Conservation (phyloP, 495 filamentous ascomycete genomes). For the Aspergillus indologenus region DNA sequence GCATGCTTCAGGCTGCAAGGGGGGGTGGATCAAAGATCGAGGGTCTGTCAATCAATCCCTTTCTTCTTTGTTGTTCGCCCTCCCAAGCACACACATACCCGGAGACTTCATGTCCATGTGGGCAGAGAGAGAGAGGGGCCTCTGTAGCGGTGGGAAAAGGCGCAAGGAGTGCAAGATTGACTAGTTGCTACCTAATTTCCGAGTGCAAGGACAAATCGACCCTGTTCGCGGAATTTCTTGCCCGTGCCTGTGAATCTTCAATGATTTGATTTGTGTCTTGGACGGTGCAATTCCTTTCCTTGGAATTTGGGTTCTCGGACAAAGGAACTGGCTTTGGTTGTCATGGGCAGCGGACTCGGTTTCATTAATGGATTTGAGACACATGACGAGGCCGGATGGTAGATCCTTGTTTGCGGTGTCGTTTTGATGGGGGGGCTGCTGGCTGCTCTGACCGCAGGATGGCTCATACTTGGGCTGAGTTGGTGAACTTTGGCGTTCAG, state of each 20-base stretch:
- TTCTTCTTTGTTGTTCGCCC: not conserved
- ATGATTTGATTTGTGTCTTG: no score
- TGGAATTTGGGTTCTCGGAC: no score
- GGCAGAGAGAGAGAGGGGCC: no score
- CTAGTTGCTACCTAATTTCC: not conserved
- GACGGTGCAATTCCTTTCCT: no score
- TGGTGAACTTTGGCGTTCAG: not conserved
- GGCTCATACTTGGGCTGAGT: not conserved
- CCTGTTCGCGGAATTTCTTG: not conserved
- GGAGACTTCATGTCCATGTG: not conserved
- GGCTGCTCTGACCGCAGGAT: not conserved
- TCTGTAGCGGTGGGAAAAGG: not conserved
- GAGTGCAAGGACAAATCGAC: not conserved
- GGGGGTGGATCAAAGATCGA: not conserved
- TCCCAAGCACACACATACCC: no score
- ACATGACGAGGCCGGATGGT: not conserved
- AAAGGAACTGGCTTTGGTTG: no score
- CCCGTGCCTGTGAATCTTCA: not conserved
- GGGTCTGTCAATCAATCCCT: not conserved
- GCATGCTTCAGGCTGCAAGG: conserved; percentile 19
- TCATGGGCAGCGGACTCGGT: not conserved
- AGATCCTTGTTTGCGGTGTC: not conserved
- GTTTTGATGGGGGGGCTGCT: not conserved
- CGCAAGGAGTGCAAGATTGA: not conserved
- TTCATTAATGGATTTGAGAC: not conserved